Evolutionary conservation across 2,329 filamentous ascomycete genomes (phyloP).

Genomic region (Colletotrichum zoysiae): DNA sequence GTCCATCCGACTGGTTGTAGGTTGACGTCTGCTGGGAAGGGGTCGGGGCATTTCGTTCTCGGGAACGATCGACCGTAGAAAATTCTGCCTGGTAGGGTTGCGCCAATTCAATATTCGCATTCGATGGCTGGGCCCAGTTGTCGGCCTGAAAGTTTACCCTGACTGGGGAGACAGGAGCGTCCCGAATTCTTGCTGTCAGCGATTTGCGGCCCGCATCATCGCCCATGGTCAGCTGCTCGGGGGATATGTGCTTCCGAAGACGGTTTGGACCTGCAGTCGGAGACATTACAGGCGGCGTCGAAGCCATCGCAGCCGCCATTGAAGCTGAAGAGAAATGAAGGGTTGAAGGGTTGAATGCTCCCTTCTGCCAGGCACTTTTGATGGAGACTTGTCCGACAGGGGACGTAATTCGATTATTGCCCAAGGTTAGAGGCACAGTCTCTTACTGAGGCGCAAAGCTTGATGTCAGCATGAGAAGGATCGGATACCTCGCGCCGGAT

Average conservation of each 20-base stretch:
- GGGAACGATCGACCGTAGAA: slow-evolving; percentile 46
- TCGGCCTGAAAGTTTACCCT: slow-evolving; percentile 66
- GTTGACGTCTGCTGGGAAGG: slow-evolving; percentile 54
- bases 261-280: slow-evolving; percentile 46
- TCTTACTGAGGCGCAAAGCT: neutral
- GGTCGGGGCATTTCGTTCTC: slow-evolving; percentile 51
- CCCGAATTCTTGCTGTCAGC: slow-evolving; percentile 61
- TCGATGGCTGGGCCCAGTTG: slow-evolving; percentile 65
- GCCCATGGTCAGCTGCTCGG: slow-evolving; percentile 47
- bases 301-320: slow-evolving; percentile 41
- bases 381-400: neutral
- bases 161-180: slow-evolving; percentile 68
- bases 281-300: slow-evolving; percentile 49
- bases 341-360: neutral
- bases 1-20: slow-evolving; percentile 28
- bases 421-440: neutral
- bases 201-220: slow-evolving; percentile 51
- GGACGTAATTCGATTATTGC: neutral
- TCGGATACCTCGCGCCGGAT: neutral
- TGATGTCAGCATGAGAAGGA: slow-evolving; percentile 1
- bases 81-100: slow-evolving; percentile 46
- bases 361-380: slow-evolving; percentile 1
- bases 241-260: slow-evolving; percentile 50
- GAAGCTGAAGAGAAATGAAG: neutral
- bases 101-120: slow-evolving; percentile 63